phyloP scores from a whole-genome alignment of 202 grass and related monocot genomes.

The Bolboschoenoplectus hybrid region DNA sequence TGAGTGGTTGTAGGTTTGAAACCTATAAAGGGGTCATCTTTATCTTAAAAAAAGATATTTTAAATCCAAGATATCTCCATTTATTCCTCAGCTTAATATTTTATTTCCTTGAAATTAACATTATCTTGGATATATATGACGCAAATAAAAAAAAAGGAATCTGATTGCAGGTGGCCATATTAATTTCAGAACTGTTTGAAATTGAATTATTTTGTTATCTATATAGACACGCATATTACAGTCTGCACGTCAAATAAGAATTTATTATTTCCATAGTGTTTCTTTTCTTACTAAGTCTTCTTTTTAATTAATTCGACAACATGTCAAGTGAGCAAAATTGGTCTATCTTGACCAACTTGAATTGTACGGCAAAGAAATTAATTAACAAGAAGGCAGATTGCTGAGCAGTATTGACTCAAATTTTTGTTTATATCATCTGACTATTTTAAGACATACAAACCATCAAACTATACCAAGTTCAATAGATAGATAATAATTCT shows the following conservation, averaged over 20 bases:
- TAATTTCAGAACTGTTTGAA: constrained; percentile 18
- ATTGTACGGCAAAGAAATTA: background rate
- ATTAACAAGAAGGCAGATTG: background rate
- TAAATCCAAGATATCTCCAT: background rate
- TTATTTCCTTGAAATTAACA: background rate
- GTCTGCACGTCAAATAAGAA: background rate
- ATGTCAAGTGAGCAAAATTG: background rate
- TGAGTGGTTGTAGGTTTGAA: too few species aligned
- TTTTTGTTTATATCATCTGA: background rate
- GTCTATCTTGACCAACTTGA: background rate
- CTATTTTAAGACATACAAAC: background rate
- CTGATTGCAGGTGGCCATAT: background rate
- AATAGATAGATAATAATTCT: background rate
- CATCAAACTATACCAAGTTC: background rate
- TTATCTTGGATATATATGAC: background rate
- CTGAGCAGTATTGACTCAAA: background rate
- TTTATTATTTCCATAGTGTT: background rate
- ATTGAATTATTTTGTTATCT: background rate
- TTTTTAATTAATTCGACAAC: constrained; percentile 22
- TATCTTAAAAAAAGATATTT: too few species aligned
- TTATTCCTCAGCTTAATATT: background rate
- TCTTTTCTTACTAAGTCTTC: background rate
- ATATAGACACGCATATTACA: background rate
- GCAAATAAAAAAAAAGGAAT: background rate
- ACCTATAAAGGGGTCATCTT: too few species aligned